phyloP scores from a whole-genome alignment of 2,329 filamentous ascomycete genomes.

The Sclerotinia subarctica region DNA sequence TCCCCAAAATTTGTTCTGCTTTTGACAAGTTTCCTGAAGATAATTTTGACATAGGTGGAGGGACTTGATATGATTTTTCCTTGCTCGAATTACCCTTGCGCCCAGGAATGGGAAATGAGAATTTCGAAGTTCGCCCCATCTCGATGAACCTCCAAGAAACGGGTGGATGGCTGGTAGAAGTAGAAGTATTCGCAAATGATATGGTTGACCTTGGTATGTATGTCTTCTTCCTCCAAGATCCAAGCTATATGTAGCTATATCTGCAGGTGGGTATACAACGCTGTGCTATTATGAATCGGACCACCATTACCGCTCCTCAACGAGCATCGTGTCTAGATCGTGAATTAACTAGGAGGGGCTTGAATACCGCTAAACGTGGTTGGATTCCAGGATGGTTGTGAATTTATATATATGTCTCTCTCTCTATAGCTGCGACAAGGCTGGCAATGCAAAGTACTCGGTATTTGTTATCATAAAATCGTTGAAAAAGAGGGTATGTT shows the following conservation, averaged over 20 bases:
- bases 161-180: background rate
- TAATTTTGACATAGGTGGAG: slow-evolving; percentile 11
- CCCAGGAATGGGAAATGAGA: slow-evolving; percentile 39
- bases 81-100: slow-evolving; percentile 30
- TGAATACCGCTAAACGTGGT: slow-evolving; percentile 1
- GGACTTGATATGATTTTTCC: slow-evolving; percentile 20
- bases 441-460: background rate
- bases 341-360: slow-evolving; percentile 1
- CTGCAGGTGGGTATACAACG: background rate
- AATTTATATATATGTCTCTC: background rate
- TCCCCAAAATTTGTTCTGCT: slow-evolving; percentile 36
- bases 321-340: slow-evolving; percentile 19
- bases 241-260: background rate
- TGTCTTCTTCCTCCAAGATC: background rate
- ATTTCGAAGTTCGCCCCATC: slow-evolving; percentile 40
- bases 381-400: background rate
- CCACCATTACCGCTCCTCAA: slow-evolving; percentile 13
- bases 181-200: background rate
- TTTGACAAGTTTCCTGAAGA: slow-evolving; percentile 32
- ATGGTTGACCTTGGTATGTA: slow-evolving; percentile 1
- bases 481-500: background rate
- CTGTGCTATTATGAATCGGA: slow-evolving; percentile 11
- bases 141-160: slow-evolving; percentile 17
- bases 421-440: background rate
- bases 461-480: slow-evolving; percentile 3